These are phyloP conservation scores for Penicillium sp. DNA, from an alignment of 2,329 filamentous ascomycete species.

Conservation along the genomic window DNA sequence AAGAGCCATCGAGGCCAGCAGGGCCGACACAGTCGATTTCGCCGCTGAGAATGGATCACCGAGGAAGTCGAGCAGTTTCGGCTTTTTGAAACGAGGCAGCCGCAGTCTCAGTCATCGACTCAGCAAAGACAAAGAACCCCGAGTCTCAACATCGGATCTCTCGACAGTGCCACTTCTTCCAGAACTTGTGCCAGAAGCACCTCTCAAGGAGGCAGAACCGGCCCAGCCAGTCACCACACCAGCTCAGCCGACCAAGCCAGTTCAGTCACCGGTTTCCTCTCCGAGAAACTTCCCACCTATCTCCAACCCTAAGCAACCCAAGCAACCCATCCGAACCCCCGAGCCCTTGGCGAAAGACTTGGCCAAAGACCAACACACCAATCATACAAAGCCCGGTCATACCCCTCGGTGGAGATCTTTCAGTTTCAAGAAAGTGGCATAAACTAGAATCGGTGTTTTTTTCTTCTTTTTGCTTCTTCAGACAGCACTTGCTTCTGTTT, in stretches of 20 bases:
- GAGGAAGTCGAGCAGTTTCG: constrained; percentile 49
- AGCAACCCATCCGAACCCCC: constrained; percentile 18
- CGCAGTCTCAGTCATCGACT: constrained; percentile 78
- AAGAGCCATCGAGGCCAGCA: constrained; percentile 65
- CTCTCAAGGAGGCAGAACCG: not conserved
- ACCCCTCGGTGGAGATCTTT: constrained; percentile 25
- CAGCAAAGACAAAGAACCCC: constrained; percentile 39
- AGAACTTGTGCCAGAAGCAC: constrained; percentile 20
- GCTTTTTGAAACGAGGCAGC: constrained; percentile 67
- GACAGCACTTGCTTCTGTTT: constrained; percentile 11
- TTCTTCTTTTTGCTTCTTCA: not conserved
- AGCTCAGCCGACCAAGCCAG: not conserved
- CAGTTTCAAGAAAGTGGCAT: constrained; percentile 25
- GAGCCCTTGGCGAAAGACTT: constrained; percentile 14
- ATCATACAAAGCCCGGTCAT: constrained; percentile 15
- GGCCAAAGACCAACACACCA: constrained; percentile 5
- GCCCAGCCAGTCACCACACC: constrained; percentile 1
- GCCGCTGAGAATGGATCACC: constrained; percentile 40
- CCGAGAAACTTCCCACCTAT: constrained; percentile 14
- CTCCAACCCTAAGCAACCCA: constrained; percentile 19
- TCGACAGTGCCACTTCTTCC: constrained; percentile 11
- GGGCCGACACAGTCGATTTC: constrained; percentile 57
- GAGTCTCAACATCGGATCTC: constrained; percentile 28
- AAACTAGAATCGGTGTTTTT: constrained; percentile 2
- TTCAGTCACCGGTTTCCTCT: constrained; percentile 14